Percentiles rank a stretch among this genome's conserved stretches.
phyloP scores from a whole-genome alignment of 176 grass and related monocot species.

The Neostapfia colusana region DNA sequence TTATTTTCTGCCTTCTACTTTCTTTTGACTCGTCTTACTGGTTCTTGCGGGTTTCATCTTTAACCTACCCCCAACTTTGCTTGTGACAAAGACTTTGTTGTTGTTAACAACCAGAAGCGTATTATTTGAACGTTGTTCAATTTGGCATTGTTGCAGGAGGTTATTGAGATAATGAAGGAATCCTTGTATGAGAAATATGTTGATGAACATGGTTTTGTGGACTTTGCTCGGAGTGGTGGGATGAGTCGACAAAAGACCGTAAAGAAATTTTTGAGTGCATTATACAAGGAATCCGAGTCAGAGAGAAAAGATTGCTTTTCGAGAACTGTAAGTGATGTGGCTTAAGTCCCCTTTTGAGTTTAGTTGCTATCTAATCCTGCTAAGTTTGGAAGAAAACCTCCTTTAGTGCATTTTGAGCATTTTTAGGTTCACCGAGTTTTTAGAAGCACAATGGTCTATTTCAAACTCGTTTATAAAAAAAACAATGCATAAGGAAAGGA shows the following conservation, averaged over 20 bases:
- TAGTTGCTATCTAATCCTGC: background rate
- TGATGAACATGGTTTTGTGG: conserved; percentile 68
- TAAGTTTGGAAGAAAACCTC: background rate
- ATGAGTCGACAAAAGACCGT: conserved; percentile 74
- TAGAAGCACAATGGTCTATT: background rate
- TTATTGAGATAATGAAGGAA: conserved; percentile 72
- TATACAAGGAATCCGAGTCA: conserved; percentile 72
- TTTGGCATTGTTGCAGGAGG: conserved; percentile 59
- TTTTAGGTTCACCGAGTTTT: background rate
- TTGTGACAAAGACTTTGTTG: background rate
- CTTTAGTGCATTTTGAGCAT: background rate
- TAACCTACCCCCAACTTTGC: background rate
- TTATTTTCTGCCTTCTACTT: background rate
- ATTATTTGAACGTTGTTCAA: conserved; percentile 5
- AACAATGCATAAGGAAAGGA: background rate
- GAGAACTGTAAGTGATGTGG: conserved; percentile 50
- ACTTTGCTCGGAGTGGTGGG: conserved; percentile 74
- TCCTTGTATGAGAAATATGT: conserved; percentile 89
- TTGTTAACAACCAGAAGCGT: background rate
- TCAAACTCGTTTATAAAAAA: background rate
- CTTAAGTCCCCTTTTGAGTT: conserved; percentile 1
- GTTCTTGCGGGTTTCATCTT: background rate
- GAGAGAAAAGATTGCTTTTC: conserved; percentile 72
- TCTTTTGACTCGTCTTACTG: background rate
- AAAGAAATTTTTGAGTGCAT: conserved; percentile 55